Evolutionary conservation across 2,329 filamentous ascomycete genomes (phyloP), one percentile per base, ranked within the genome.

Genomic region (Hymenoscyphus infarciens): DNA sequence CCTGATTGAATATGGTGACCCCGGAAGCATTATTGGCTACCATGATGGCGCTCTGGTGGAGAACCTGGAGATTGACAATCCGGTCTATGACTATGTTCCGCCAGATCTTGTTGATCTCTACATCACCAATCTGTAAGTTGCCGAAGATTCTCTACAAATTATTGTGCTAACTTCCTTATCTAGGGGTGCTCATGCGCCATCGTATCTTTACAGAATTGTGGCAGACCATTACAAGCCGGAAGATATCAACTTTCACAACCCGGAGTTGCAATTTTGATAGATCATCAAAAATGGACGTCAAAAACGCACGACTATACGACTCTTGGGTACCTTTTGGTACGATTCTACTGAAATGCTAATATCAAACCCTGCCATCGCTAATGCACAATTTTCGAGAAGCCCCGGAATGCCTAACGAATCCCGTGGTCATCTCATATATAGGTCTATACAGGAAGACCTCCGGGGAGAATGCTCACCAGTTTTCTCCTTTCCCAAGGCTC

Each of bases 1-100:
- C 4, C 79, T 96, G 64, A 90, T 97, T 63, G 94, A 97, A 77
- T 92, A 92, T 78, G 94, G 92, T 16, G 87, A 93, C 74, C 86
- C 92, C 1, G 87, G 88, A 60, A 88, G 84, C 68, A 88, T 92
- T 62, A 85, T 95, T 53, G 83, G 82, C 45, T 97, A 91, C 73
- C 85, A 90, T 22, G 89, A 97, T 66, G 92, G 91, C 5, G 82
- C 87, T 45, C 83, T 97, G 70, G 87, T 96, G 58, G 87, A 91
- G 55, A 85, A 87, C 65, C 83, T 95, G 57, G 88, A 91, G 70
- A 85, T 96, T 10, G 86, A 88, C 67, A 93, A 89, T 71, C 91
- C 91, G 11, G 77, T 92, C 22, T 92, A 89, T 59, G 93, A 97
- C 74, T 91, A 93, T 73, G 86, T 97, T 16, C 86, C 89, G 8